These are phyloP conservation scores for Auriscalpium vulgare DNA, from an alignment of 768 basidiomycete species.

Conservation along the genomic window DNA sequence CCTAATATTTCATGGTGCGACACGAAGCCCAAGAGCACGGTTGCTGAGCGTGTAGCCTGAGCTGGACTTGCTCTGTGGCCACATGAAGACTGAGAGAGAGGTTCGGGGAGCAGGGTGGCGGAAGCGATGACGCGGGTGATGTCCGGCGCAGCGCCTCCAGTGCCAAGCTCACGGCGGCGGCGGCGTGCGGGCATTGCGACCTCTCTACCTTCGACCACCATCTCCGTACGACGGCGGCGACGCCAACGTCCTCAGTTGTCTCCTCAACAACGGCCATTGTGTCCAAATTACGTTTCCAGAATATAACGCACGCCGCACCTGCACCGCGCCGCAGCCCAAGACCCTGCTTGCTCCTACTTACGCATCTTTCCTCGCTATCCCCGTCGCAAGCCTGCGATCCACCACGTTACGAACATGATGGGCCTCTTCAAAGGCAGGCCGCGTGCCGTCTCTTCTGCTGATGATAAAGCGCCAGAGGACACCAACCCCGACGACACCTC, in stretches of 20 bases:
- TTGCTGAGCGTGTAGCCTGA: too few relatives aligned
- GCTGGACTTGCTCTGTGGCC: too few relatives aligned
- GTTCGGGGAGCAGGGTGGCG: not conserved
- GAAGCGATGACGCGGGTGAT: not conserved
- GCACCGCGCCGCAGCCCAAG: not conserved
- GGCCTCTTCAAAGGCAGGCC: slow-evolving; percentile 68
- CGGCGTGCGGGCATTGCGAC: too few relatives aligned
- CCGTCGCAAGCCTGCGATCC: not conserved
- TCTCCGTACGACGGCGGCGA: too few relatives aligned
- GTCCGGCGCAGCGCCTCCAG: too few relatives aligned
- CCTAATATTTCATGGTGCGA: too few relatives aligned
- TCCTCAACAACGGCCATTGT: too few relatives aligned
- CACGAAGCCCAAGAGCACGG: too few relatives aligned
- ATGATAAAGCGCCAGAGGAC: slow-evolving; percentile 70
- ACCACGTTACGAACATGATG: slow-evolving; percentile 45
- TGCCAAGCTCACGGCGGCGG: too few relatives aligned
- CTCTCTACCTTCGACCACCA: too few relatives aligned
- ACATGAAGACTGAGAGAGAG: too few relatives aligned
- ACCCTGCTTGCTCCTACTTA: not conserved
- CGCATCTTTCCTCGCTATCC: not conserved
- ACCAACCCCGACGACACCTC: slow-evolving; percentile 86
- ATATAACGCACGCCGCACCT: not conserved
- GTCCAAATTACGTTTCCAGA: not conserved
- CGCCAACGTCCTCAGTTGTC: too few relatives aligned
- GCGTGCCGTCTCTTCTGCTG: slow-evolving; percentile 51